Evolutionary conservation across 192 early-diverging fungal genomes (phyloP), one percentile per base, ranked within the genome.

Genomic region (Linnemannia exigua): DNA sequence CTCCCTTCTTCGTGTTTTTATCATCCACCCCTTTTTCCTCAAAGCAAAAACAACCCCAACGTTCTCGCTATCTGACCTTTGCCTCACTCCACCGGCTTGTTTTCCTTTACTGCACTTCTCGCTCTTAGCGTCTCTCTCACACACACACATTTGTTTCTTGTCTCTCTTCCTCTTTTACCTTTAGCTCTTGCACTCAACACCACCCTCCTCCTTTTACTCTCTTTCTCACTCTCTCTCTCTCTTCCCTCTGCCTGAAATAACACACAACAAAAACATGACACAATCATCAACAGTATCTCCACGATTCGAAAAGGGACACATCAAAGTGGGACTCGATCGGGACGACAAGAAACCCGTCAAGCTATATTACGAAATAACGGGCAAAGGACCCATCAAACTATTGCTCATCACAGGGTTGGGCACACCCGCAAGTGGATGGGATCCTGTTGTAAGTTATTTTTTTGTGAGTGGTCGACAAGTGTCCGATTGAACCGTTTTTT

Each of bases 341-440:
- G 58, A 25, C 58, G 14, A 63, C 28, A 69, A 89, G 36, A 68
- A 67, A 5, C 87, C 92, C 36, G 72, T 92, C 17, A 82, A 89
- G 67, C 58, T 97, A 7, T 95, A 95, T 88, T 96, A 96, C 80
- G 94, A 95, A 87, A 88, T 93, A 31, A 92, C 93, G 81, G 96
- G 96, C 25, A 88, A 75, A 1, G 95, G 95, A 0, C 90, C 92
- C 14, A 89, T 88, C 36, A 90, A 91, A 72, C 74, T 96, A 11
- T 81, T 95, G n/a, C 79, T 95, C 31, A 87, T 97, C 17, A 95
- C 95, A 92, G 96, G 93, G 87, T 83, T 68, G 58, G 37, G 47
- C 25, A 46, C 44, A 46, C 52, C 41, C 36, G 22, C 63, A 7
- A 47, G 74, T 28, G 51, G 46, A 17, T 35, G 61, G 31, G 41